Percentiles rank a stretch among this genome's conserved stretches.
Conservation (phyloP, 176 grass and related monocot species). For the Aegilops bicornis region DNA sequence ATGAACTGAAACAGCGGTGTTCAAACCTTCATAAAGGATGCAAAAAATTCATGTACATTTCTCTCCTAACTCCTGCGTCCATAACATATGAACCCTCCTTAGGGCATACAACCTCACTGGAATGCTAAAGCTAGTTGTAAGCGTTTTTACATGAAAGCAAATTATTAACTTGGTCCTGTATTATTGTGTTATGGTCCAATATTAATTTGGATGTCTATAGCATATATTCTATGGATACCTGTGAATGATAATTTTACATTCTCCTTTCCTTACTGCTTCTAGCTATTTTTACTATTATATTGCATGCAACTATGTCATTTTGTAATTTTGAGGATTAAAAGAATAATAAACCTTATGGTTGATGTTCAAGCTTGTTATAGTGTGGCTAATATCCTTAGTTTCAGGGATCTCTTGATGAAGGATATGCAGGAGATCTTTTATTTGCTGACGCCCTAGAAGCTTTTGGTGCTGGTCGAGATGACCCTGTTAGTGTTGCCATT, state of each 20-base stretch:
- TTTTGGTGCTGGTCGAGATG: slow-evolving; percentile 93
- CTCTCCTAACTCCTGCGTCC: slow-evolving; percentile 2
- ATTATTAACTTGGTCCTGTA: not conserved
- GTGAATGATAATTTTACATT: too few relatives aligned
- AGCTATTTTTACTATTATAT: not conserved
- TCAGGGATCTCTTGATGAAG: slow-evolving; percentile 87
- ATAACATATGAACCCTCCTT: not conserved
- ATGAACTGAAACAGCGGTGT: slow-evolving; percentile 90
- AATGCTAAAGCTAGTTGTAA: not conserved
- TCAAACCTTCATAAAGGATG: slow-evolving; percentile 90
- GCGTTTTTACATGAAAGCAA: not conserved
- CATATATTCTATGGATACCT: too few relatives aligned
- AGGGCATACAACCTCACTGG: not conserved
- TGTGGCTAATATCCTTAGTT: slow-evolving; percentile 34
- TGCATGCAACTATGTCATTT: not conserved
- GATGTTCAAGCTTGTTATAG: not conserved
- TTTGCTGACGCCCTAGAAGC: slow-evolving; percentile 79
- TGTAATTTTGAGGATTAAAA: slow-evolving; percentile 5
- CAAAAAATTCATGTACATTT: slow-evolving; percentile 84
- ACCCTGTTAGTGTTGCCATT: slow-evolving; percentile 89
- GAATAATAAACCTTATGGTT: slow-evolving; percentile 9
- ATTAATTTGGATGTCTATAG: too few relatives aligned
- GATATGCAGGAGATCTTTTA: slow-evolving; percentile 69
- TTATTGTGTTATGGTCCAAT: too few relatives aligned
- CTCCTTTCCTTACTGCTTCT: slow-evolving; percentile 19